These are phyloP conservation scores for Penicillium verrucosum DNA, from an alignment of 2,329 filamentous ascomycete species.

Conservation along the genomic window DNA sequence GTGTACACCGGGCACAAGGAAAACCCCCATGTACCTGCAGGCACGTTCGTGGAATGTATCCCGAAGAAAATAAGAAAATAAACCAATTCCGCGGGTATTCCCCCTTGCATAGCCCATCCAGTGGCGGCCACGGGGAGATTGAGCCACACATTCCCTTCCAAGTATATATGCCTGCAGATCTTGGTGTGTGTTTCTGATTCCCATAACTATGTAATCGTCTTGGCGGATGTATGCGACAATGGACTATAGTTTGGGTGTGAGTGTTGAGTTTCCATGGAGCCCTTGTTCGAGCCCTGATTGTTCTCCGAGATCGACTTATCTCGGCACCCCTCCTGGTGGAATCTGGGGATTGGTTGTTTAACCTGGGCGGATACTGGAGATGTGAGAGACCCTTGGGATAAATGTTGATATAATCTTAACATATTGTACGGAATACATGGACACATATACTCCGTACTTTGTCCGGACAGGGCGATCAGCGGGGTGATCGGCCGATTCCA, in stretches of 20 bases:
- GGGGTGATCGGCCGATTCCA: neutral
- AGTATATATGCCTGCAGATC: neutral
- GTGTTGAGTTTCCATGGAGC: neutral
- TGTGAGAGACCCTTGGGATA: neutral
- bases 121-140: neutral
- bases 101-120: neutral
- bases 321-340: neutral
- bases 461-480: neutral
- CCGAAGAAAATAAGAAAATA: neutral
- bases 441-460: neutral
- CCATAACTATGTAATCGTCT: neutral
- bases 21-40: neutral
- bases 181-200: neutral
- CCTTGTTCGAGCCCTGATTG: neutral
- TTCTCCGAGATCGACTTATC: neutral
- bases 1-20: neutral
- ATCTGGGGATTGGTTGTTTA: neutral
- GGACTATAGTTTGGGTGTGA: neutral
- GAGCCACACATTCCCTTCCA: neutral
- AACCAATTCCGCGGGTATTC: neutral
- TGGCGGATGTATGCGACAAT: neutral
- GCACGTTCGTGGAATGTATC: neutral
- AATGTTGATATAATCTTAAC: neutral
- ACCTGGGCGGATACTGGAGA: neutral
- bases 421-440: neutral